Evolutionary conservation across 352 stramenopile species (phyloP), one percentile per base, ranked within the genome.

Genomic region (Thalassiosira pacifica): DNA sequence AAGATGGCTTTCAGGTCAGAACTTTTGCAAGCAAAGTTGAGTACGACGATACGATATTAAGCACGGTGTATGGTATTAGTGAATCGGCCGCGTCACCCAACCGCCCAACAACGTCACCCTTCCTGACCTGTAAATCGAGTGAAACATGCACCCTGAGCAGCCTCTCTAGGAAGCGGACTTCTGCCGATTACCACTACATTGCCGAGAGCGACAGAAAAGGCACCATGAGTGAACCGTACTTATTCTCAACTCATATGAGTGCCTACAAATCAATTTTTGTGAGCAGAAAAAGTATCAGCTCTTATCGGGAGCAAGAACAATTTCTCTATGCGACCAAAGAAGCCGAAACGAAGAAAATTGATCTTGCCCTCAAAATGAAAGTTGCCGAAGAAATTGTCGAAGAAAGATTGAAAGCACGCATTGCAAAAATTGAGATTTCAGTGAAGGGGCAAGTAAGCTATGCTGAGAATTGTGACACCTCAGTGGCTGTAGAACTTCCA

Each of bases 161-260:
- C 37, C 71, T 91, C 3, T 87, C 81, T 9, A 83, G 77, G 68
- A 52, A 77, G 75, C 64, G 77, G 19, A 91, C 72, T 42, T 63
- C 76, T 29, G 34, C 40, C 40, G 85, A 91, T 57, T 91, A 91
- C 42, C 85, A 85, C 59, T 91, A 91, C 64, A 91, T 91, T 82
- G 85, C 85, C 19, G 74, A 91, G 71, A 85, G 66, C 63, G 73
- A 87, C 72, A 72, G 77, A 18, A 76, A 87, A 78, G 85, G 81
- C 16, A 88, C 85, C 19, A 32, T 71, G 9, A 82, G 66, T 29
- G 85, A 88, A 60, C 73, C 81, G 45, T 87, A 86, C 45, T 45
- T 91, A 16, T 91, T 91, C 42, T 5, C 74, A 61, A 80, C 74
- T 65, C 85, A 88, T 45, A 91, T 88, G 81, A 87, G 73, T 60